Evolutionary conservation across 768 basidiomycete species (phyloP), one percentile per base, ranked within the genome.

Genomic region (Leccinellum luteum): DNA sequence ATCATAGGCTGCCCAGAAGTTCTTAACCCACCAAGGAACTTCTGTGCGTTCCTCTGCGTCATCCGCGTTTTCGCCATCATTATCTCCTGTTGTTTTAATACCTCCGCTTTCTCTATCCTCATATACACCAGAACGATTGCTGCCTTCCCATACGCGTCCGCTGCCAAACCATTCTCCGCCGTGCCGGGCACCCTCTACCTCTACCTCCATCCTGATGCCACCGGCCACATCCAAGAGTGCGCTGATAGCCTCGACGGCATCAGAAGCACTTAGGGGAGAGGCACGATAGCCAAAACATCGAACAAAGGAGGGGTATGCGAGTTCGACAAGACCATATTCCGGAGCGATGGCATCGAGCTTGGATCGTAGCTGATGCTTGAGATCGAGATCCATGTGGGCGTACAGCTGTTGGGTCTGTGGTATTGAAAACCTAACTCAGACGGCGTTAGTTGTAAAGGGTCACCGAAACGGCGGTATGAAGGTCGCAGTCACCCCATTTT

Each of bases 131-230:
- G 73, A 75, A 25, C 71, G 69, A 23, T 71, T 77, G 31, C 73
- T 73, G 3, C 81, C 75, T 58, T 89, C 85, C 95, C 96, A 98
- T 8, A 86, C 66, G 58, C 77, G 81, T 4, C 89, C 88, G 14
- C 87, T 85, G 14, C 93, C 94, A 66, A 98, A 98, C 94, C 95
- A 96, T 74, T 98, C 95, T 3, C 95, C 95, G 13, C 95, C 95
- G 56, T 92, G 89, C 49, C 88, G 80, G 31, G 89, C 82, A 35
- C 94, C 93, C 69, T 95, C 92, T 10, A 89, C 74, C 71, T 97
- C 95, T 15, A 98, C 79, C 66, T 98, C 94, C 73, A 99, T 82
- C 48, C 85, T 78, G n/a, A 96, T 81, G 2, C 97, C 95, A 44
- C 84, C 86, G 2, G 94, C 95, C 14, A 94, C 92, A 64, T 98